Evolutionary conservation across 2,329 filamentous ascomycete species (phyloP), one percentile per base, ranked within the genome.

Genomic region (Ophiostoma sp.): DNA sequence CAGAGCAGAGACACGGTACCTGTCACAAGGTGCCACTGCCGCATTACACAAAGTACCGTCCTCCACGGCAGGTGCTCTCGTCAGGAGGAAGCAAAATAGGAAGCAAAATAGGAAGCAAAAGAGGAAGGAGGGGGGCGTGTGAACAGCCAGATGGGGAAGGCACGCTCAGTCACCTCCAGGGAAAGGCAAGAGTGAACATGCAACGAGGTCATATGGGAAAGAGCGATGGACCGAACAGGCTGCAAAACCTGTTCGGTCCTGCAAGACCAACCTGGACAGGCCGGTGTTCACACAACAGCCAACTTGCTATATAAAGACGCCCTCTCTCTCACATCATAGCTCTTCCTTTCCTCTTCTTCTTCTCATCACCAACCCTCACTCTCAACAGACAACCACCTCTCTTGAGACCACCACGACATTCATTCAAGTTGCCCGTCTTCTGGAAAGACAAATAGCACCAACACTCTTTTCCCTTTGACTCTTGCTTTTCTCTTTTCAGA

Each of bases 381-480:
- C 45, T 66, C 63, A 16, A 64, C 36, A 66, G 42, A 52, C 27
- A 3, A 55, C 5, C 49, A 55, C 27, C 27, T 55, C 49, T 55
- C 18, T 55, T 55, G 38, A 58, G n/a, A 58, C 18, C 52, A 18
- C 11, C 52, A 36, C 58, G 27, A 40, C 58, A 40, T 36, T 62
- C 58, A 41, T 41, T 41, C 40, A 5, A 11, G 2, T 42, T 62
- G 60, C 27, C 27, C 27, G 27, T 67, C 63, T 64, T 64, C 63
- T 64, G 63, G 63, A 64, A 64, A 64, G 63, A 64, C 63, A 62
- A 27, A 62, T 36, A 62, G 4, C 62, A 36, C 41, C 60, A 42
- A 40, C 42, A 66, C 44, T 62, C 58, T 7, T 27, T 62, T 41
- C 41, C 8, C 9, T 14, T 38, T 27, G 40, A 6, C 27, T 27